Conservation (phyloP, 2,329 filamentous ascomycete species). For the Aureobasidium sp. region DNA sequence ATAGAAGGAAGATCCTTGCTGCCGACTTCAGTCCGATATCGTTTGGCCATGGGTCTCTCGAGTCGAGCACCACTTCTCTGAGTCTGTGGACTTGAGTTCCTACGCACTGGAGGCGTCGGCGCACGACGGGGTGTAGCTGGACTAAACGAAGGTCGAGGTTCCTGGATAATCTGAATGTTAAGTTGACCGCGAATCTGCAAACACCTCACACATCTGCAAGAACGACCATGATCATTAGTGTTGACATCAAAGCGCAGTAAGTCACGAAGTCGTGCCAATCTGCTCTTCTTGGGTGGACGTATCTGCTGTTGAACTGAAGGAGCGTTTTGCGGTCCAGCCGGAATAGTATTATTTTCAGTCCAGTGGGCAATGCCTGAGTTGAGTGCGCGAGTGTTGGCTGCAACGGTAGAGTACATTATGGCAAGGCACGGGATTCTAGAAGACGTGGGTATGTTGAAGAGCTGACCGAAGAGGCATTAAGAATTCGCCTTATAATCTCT, state of each 20-base stretch:
- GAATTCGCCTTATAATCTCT: not conserved
- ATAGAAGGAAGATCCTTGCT: not conserved
- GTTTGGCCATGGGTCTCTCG: not conserved
- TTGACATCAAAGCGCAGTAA: not conserved
- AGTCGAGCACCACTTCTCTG: too few relatives aligned
- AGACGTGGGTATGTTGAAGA: not conserved
- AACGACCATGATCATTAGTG: not conserved
- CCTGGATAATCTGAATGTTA: not conserved
- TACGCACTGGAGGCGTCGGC: not conserved
- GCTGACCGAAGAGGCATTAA: not conserved
- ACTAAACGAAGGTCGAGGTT: not conserved
- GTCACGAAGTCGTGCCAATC: not conserved
- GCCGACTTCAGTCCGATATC: not conserved
- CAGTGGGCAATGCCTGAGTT: not conserved
- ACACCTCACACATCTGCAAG: not conserved
- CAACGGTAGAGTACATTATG: not conserved
- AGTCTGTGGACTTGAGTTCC: not conserved
- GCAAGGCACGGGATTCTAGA: not conserved
- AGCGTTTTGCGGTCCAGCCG: constrained; percentile 3
- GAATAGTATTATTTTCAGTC: not conserved
- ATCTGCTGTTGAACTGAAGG: not conserved
- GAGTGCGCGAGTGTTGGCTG: not conserved
- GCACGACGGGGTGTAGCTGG: not conserved
- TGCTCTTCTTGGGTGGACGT: not conserved
- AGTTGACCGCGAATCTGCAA: not conserved